Evolutionary conservation across 352 stramenopile genomes (phyloP).

Genomic region (Pythium angustatum): DNA sequence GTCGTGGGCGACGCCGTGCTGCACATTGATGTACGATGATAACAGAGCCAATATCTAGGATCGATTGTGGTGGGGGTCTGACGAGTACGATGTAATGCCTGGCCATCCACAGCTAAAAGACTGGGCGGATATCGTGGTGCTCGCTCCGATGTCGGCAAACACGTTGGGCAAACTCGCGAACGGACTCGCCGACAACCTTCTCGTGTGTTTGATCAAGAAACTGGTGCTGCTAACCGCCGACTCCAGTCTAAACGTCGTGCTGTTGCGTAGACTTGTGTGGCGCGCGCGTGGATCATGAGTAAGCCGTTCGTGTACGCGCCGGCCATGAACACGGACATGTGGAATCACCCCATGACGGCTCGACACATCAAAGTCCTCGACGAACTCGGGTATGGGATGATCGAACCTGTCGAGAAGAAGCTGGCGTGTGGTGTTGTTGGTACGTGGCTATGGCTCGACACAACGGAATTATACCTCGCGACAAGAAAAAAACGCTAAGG

Average conservation of each 20-base stretch:
- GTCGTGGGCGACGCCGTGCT: slow-evolving; percentile 79
- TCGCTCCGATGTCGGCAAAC: slow-evolving; percentile 90
- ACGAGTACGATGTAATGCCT: too few species aligned
- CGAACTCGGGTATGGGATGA: slow-evolving; percentile 74
- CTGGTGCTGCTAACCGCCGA: background rate
- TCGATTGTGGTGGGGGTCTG: too few species aligned
- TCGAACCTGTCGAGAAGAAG: slow-evolving; percentile 90
- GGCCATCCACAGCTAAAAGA: slow-evolving; percentile 81
- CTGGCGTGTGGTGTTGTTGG: slow-evolving; percentile 95
- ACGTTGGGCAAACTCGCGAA: slow-evolving; percentile 91
- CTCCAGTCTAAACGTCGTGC: too few species aligned
- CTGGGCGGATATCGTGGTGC: slow-evolving; percentile 93
- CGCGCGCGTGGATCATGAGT: slow-evolving; percentile 91
- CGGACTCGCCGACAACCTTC: slow-evolving; percentile 94
- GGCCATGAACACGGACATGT: slow-evolving; percentile 99
- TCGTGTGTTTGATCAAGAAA: slow-evolving; percentile 42
- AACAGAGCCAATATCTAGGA: background rate
- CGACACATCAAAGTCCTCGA: slow-evolving; percentile 66
- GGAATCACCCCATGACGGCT: slow-evolving; percentile 92
- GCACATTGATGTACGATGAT: slow-evolving; percentile 79
- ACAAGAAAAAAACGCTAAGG: background rate
- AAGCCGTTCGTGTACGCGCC: slow-evolving; percentile 94
- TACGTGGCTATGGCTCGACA: slow-evolving; percentile 24
- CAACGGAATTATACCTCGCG: background rate
- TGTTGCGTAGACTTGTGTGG: slow-evolving; percentile 79